A percentile compares a stretch with the other conserved stretches of the same genome.
Conservation (phyloP, 768 basidiomycete species). For the Lactarius indigo region DNA sequence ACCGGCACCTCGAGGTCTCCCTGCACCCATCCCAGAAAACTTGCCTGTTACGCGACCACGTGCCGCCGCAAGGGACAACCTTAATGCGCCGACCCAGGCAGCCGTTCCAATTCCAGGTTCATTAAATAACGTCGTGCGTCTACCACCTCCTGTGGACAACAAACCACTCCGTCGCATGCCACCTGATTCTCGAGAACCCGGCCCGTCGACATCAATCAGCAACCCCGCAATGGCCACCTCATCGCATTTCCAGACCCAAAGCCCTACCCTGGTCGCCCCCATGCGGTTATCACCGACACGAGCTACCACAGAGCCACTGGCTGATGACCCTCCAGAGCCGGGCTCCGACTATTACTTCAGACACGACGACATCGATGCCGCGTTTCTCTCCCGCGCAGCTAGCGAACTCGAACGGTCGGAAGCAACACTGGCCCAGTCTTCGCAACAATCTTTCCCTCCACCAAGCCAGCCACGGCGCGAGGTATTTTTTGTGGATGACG, state of each 20-base stretch:
- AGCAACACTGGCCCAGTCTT: slow-evolving; percentile 19
- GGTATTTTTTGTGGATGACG: slow-evolving; percentile 44
- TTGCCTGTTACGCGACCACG: neutral
- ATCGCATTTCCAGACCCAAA: slow-evolving; percentile 1
- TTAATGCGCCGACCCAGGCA: neutral
- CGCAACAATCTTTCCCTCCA: slow-evolving; percentile 11
- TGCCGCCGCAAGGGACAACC: neutral
- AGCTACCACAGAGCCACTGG: slow-evolving; percentile 17
- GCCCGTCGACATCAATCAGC: neutral
- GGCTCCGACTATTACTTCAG: slow-evolving; percentile 34
- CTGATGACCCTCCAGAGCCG: slow-evolving; percentile 13
- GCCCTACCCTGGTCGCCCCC: neutral
- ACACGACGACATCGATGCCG: slow-evolving; percentile 37
- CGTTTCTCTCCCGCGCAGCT: slow-evolving; percentile 39
- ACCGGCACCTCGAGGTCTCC: neutral
- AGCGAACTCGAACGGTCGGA: slow-evolving; percentile 33
- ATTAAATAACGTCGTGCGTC: neutral
- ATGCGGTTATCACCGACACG: slow-evolving; percentile 17
- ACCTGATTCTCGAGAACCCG: neutral
- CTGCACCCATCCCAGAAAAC: neutral
- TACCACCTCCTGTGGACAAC: neutral
- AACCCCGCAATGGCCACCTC: neutral
- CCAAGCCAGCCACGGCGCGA: slow-evolving; percentile 28
- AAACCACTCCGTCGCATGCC: neutral
- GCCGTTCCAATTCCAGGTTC: neutral